Percentiles rank a stretch among this genome's conserved stretches.
Conservation (phyloP, 1,284 basidiomycete species). For the Veloboletus limbatus region DNA sequence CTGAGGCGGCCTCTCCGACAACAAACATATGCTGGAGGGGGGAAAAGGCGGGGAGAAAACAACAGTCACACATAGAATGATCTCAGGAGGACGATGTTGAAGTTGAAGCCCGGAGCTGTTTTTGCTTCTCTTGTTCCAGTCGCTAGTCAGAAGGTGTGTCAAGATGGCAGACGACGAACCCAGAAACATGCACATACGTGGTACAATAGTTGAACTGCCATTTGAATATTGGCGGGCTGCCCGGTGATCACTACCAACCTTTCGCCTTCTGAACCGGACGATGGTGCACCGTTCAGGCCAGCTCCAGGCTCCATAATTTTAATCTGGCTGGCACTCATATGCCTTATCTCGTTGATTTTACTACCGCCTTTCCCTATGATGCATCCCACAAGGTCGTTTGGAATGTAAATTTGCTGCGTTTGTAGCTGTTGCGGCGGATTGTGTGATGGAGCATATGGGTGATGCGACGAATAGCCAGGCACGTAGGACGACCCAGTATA, state of each 20-base stretch:
- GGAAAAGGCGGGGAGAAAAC: not conserved
- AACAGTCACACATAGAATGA: conserved; percentile 1
- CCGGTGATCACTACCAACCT: conserved; percentile 94
- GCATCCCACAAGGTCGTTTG: conserved; percentile 95
- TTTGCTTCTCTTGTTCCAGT: conserved; percentile 85
- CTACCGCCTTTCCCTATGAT: conserved; percentile 98
- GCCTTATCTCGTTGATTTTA: conserved; percentile 99
- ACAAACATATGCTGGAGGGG: conserved; percentile 1
- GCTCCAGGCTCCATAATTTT: conserved; percentile 98
- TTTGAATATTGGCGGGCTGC: conserved; percentile 90
- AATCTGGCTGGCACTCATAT: conserved; percentile 92
- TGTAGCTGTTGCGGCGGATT: conserved; percentile 65
- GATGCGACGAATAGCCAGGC: conserved; percentile 52
- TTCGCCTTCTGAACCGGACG: conserved; percentile 77
- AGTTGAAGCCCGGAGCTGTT: conserved; percentile 58
- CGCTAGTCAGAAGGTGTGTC: conserved; percentile 46
- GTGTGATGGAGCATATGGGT: conserved; percentile 42
- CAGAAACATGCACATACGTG: conserved; percentile 54
- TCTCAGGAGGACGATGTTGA: conserved; percentile 32
- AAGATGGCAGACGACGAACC: conserved; percentile 8
- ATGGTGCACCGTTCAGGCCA: conserved; percentile 62
- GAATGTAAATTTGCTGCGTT: conserved; percentile 98
- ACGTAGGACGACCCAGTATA: conserved; percentile 69
- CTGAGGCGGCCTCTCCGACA: conserved; percentile 9
- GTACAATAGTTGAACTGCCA: conserved; percentile 93